Percentiles rank a stretch among this genome's conserved stretches.
Conservation (phyloP, 345 rosid species). For the Diplotaxis tenuifolia region DNA sequence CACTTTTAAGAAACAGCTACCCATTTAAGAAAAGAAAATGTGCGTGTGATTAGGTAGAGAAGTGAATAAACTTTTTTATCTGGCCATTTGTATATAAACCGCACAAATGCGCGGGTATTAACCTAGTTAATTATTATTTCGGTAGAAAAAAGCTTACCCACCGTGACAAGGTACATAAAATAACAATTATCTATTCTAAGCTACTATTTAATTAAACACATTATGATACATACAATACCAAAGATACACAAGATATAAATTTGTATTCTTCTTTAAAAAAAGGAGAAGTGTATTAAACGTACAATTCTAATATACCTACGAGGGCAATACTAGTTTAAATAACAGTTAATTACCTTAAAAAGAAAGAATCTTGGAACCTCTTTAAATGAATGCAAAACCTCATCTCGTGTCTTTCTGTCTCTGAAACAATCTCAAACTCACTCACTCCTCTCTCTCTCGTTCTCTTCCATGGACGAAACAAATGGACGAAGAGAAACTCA, state of each 20-base stretch:
- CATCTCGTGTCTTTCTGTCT: slow-evolving; percentile 32
- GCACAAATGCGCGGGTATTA: too few relatives aligned
- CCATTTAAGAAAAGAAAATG: slow-evolving; percentile 6
- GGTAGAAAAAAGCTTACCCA: not conserved
- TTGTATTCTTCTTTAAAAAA: too few relatives aligned
- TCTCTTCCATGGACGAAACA: slow-evolving; percentile 38
- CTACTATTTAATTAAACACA: slow-evolving; percentile 3
- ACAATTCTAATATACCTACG: not conserved
- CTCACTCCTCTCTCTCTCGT: slow-evolving; percentile 3
- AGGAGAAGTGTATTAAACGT: slow-evolving; percentile 5
- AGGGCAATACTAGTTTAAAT: too few relatives aligned
- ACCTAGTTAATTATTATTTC: not conserved
- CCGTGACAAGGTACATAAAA: not conserved
- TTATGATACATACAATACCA: not conserved
- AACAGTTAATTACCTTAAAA: slow-evolving; percentile 20
- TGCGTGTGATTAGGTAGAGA: not conserved
- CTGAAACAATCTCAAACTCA: slow-evolving; percentile 20
- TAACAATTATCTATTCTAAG: not conserved
- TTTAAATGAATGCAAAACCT: slow-evolving; percentile 32
- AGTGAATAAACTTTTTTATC: not conserved
- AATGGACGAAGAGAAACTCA: slow-evolving; percentile 46
- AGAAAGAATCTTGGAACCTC: slow-evolving; percentile 30
- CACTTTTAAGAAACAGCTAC: slow-evolving; percentile 29
- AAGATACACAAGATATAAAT: not conserved
- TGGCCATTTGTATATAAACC: not conserved